phyloP scores from a whole-genome alignment of 2,329 filamentous ascomycete genomes.

The Colletotrichum acutatum region DNA sequence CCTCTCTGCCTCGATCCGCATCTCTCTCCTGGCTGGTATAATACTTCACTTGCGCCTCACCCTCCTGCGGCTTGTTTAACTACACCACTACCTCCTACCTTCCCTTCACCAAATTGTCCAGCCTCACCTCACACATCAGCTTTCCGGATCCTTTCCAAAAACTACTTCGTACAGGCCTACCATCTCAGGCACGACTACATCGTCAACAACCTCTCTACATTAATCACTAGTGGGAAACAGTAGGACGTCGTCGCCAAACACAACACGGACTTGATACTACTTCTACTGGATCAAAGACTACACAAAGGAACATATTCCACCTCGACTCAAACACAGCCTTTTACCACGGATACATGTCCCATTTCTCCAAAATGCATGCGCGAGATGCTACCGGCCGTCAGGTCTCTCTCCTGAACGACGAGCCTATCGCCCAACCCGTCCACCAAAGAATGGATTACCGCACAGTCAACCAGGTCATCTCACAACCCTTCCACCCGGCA shows the following conservation, averaged over 20 bases:
- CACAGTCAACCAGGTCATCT: slow-evolving; percentile 46
- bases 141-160: background rate
- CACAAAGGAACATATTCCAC: background rate
- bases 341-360: background rate
- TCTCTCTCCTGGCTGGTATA: slow-evolving; percentile 22
- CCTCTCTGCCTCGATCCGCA: background rate
- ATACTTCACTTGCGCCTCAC: slow-evolving; percentile 31
- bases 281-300: background rate
- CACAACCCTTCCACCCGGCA: slow-evolving; percentile 47
- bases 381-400: slow-evolving; percentile 66
- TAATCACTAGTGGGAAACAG: background rate
- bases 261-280: background rate
- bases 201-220: background rate
- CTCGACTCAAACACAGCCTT: background rate
- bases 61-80: background rate
- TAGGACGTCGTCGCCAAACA: background rate
- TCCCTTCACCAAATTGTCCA: background rate
- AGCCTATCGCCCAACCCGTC: slow-evolving; percentile 40
- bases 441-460: slow-evolving; percentile 45
- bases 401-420: slow-evolving; percentile 71
- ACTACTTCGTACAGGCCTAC: background rate
- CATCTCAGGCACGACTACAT: background rate
- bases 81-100: background rate
- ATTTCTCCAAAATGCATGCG: slow-evolving; percentile 57
- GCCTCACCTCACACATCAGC: background rate